Evolutionary conservation across 768 basidiomycete species (phyloP), one percentile per base, ranked within the genome.

Genomic region (Dioszegia crocea): DNA sequence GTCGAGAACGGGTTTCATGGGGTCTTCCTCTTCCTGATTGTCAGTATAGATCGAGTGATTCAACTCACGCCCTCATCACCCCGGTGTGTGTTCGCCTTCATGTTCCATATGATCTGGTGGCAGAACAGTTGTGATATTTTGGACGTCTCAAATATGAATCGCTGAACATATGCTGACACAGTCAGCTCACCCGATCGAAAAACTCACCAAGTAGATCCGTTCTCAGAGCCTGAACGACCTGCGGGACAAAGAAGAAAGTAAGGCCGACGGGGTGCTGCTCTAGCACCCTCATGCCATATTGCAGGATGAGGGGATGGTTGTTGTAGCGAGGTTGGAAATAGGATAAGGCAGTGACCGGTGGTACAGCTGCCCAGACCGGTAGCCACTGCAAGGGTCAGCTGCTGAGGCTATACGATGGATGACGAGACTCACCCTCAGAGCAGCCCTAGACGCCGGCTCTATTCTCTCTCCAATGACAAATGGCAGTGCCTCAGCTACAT

Each of bases 31-130:
- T 5, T 51, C 48, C 45, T 61, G 30, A n/a, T 5, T 2, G 29
- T 30, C n/a, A 56, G 54, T 43, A 31, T 11, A 33, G 50, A 68
- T 89, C 91, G 59, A 88, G 40, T 8, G 8, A 21, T 43, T 43
- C 9, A 11, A 61, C 68, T 81, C 75, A 93, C 92, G 14, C 85
- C 90, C 6, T 82, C 80, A 69, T 98, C 96, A 68, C 92, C 94
- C 68, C 88, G 90, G 76, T 85, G 96, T 62, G 89, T 91, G 70
- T 99, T 99, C 4, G 96, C 96, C 70, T 94, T 94, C 96, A 98
- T 98, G 76, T 98, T 99, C 96, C 96, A 99, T 62, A 99, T 90
- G 63, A 98, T 98, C 79, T 99, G 96, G 74, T 99, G 96, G 73
- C 96, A 99, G 80, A 99, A 99, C 23, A 91, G 78, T 74, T 94